phyloP scores from a whole-genome alignment of 2,329 filamentous ascomycete genomes.

The Fusarium sp. region DNA sequence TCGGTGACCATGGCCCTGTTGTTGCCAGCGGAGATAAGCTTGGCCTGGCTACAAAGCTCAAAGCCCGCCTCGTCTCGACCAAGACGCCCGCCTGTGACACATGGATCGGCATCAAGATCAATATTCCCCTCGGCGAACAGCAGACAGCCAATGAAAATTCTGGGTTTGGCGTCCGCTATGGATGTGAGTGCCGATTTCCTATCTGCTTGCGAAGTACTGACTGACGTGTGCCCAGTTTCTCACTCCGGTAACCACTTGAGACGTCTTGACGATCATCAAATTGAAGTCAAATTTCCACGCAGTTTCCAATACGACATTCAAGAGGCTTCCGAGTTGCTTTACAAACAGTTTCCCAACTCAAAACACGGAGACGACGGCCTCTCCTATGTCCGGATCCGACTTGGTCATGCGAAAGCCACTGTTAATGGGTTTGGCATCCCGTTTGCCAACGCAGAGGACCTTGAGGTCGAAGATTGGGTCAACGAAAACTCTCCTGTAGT shows the following conservation, averaged over 20 bases:
- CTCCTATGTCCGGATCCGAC: not conserved
- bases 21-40: slow-evolving; percentile 12
- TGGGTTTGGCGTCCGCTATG: slow-evolving; percentile 18
- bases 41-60: not conserved
- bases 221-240: not conserved
- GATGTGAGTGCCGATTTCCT: not conserved
- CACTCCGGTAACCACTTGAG: too few species aligned
- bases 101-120: not conserved
- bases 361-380: not conserved
- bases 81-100: not conserved
- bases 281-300: slow-evolving; percentile 1
- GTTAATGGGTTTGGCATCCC: slow-evolving; percentile 14
- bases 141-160: slow-evolving; percentile 3
- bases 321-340: not conserved
- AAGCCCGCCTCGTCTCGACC: not conserved
- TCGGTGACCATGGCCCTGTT: slow-evolving; percentile 13
- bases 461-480: slow-evolving; percentile 15
- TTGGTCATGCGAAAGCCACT: not conserved
- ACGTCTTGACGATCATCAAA: not conserved
- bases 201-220: too few species aligned
- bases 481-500: slow-evolving; percentile 7
- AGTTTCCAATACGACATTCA: not conserved
- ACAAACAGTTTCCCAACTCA: not conserved
- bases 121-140: not conserved
- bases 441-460: slow-evolving; percentile 11